Percentiles rank a stretch among this genome's conserved stretches.
Conservation (phyloP, 176 grass and related monocot species). For the Triticum urartu region DNA sequence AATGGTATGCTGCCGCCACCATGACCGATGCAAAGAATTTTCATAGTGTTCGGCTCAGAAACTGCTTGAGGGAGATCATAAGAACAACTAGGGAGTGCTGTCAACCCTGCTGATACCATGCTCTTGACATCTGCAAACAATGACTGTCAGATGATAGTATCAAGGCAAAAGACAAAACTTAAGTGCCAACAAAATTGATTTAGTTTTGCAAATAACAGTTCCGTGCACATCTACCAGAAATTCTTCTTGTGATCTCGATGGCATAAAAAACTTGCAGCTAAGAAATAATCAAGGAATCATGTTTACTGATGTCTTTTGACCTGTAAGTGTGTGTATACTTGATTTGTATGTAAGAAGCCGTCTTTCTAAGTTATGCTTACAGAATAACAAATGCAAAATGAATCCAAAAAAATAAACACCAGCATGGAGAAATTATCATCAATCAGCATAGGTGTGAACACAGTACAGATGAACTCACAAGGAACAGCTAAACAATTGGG, state of each 20-base stretch:
- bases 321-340: not conserved
- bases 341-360: not conserved
- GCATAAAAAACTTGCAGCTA: constrained; percentile 10
- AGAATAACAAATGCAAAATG: not conserved
- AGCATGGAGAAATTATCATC: not conserved
- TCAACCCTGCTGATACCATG: constrained; percentile 76
- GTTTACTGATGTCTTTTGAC: constrained; percentile 1
- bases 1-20: constrained; percentile 82
- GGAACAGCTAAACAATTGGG: constrained; percentile 80
- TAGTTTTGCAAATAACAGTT: not conserved
- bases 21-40: constrained; percentile 85
- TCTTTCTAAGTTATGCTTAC: not conserved
- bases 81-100: constrained; percentile 48
- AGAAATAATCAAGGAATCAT: not conserved
- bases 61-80: constrained; percentile 70
- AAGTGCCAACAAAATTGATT: not conserved
- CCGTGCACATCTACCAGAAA: constrained; percentile 6
- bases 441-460: not conserved
- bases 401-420: not conserved
- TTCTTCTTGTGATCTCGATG: not conserved
- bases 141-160: not conserved
- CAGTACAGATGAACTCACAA: constrained; percentile 58
- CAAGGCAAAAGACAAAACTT: not conserved
- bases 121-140: constrained; percentile 74
- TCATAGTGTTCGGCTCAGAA: constrained; percentile 58